Evolutionary conservation across 2,329 filamentous ascomycete genomes (phyloP).

Genomic region (Neopestalotiopsis rosae): DNA sequence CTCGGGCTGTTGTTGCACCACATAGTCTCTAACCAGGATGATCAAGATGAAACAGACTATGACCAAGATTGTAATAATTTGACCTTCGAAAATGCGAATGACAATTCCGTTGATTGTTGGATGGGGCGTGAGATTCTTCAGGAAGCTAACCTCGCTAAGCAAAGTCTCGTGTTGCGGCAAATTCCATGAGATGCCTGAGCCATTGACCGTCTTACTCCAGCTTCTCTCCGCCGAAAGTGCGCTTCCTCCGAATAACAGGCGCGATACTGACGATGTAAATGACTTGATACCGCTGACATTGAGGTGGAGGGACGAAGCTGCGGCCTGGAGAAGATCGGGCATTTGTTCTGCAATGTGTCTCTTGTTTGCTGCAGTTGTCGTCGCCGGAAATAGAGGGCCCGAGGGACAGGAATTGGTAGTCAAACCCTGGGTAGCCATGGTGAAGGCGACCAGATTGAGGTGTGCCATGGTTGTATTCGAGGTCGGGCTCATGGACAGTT

Average conservation of each 20-base stretch:
- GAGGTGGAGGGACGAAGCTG: not conserved
- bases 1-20: conserved; percentile 95
- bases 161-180: conserved; percentile 42
- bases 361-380: conserved; percentile 44
- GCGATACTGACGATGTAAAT: conserved; percentile 11
- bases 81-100: conserved; percentile 86
- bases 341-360: conserved; percentile 42
- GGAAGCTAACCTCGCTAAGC: conserved; percentile 61
- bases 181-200: conserved; percentile 25
- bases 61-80: conserved; percentile 89
- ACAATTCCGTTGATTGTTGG: conserved; percentile 77
- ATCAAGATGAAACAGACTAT: conserved; percentile 96
- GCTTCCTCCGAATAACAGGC: conserved; percentile 14
- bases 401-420: conserved; percentile 42
- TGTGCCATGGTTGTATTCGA: conserved; percentile 30
- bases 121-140: conserved; percentile 70
- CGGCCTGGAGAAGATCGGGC: conserved; percentile 21
- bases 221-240: conserved; percentile 1
- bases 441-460: conserved; percentile 28
- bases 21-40: conserved; percentile 95
- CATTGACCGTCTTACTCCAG: conserved; percentile 2
- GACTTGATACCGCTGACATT: conserved; percentile 16
- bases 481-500: not conserved
- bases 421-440: conserved; percentile 25
- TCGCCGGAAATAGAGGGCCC: conserved; percentile 42